Evolutionary conservation across 768 basidiomycete species (phyloP).

Genomic region (Trichaptum fuscoviolaceum): DNA sequence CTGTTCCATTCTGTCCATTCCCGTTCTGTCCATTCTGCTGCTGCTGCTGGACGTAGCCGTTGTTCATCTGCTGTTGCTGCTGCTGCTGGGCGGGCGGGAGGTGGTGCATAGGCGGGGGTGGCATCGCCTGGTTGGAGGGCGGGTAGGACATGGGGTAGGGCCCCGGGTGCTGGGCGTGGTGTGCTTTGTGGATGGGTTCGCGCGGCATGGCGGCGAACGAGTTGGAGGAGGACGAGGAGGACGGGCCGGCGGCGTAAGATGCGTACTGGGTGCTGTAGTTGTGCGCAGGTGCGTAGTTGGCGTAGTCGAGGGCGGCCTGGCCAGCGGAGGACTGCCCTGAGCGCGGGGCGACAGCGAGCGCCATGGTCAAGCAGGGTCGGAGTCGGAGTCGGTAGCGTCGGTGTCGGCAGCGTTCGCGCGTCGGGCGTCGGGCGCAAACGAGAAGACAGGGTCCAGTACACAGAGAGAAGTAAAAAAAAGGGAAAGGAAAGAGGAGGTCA

Average conservation of each 20-base stretch:
- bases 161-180: not conserved
- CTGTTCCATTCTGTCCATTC: slow-evolving; percentile 1
- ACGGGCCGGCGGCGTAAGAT: not conserved
- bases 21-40: not conserved
- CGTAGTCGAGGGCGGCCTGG: not conserved
- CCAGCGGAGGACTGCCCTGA: not conserved
- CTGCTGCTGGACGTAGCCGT: not conserved
- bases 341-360: not conserved
- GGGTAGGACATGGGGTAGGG: not conserved
- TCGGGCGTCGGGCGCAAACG: not conserved
- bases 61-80: not conserved
- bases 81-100: not conserved
- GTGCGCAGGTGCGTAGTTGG: not conserved
- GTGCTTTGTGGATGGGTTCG: not conserved
- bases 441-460: not conserved
- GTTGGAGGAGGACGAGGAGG: not conserved
- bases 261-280: not conserved
- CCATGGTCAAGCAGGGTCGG: not conserved
- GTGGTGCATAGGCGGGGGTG: not conserved
- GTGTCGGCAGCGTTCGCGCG: not conserved
- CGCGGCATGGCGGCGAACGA: not conserved
- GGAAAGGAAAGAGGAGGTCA: not conserved
- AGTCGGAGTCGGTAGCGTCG: not conserved
- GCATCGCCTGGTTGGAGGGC: not conserved
- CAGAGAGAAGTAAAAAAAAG: not conserved